Percentiles rank a stretch among this genome's conserved stretches.
These are phyloP conservation scores for Mycosphaerella sp. DNA, from an alignment of 2,329 filamentous ascomycete genomes.

Conservation along the genomic window DNA sequence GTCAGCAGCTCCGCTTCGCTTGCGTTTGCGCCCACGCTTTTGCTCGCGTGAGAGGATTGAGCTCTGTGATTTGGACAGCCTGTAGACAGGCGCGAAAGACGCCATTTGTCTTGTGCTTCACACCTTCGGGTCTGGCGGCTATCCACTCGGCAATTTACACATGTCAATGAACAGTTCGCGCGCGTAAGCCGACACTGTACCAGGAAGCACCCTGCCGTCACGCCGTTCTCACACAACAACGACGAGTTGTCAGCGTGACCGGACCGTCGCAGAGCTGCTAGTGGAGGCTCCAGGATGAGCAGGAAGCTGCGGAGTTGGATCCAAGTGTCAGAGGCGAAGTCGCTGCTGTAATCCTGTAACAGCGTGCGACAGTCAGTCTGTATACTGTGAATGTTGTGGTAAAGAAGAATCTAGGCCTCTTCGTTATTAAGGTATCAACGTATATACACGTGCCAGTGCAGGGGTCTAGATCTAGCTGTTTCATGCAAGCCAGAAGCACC, in stretches of 20 bases:
- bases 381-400: neutral
- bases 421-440: neutral
- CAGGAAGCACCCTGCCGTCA: constrained; percentile 1
- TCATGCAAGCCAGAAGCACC: neutral
- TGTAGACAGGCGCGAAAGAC: constrained; percentile 29
- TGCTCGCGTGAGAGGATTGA: constrained; percentile 26
- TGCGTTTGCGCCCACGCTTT: constrained; percentile 27
- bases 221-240: neutral
- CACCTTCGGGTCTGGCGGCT: neutral
- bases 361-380: neutral
- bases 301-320: neutral
- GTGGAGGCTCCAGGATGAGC: neutral
- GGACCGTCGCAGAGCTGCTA: neutral
- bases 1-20: constrained; percentile 18
- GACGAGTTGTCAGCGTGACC: neutral
- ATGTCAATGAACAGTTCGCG: constrained; percentile 2
- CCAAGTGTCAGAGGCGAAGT: neutral
- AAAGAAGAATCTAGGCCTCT: neutral
- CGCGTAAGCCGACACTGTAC: constrained; percentile 2
- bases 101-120: constrained; percentile 21
- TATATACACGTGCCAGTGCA: neutral
- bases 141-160: constrained; percentile 9
- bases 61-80: constrained; percentile 21
- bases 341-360: neutral
- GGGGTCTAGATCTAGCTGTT: neutral